Conservation (phyloP, 208 protist genomes). For the Spongospora subterranea region DNA sequence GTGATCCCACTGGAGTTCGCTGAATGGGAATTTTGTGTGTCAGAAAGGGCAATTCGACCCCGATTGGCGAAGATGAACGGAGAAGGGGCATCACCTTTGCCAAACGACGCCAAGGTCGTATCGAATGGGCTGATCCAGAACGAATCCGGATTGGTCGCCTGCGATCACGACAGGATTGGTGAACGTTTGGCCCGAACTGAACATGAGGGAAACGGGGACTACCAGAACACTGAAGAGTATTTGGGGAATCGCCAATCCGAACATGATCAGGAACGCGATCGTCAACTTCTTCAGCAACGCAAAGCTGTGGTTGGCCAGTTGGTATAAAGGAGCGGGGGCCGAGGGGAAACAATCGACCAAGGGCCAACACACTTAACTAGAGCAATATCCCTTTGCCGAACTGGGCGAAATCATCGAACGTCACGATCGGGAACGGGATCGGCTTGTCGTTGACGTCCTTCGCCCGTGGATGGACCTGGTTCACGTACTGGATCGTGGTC, state of each 20-base stretch:
- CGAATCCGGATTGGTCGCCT: too few species aligned
- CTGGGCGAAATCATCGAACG: conserved; percentile 40
- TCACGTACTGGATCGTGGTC: not conserved
- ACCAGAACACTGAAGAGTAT: not conserved
- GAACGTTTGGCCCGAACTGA: too few species aligned
- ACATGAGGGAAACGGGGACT: too few species aligned
- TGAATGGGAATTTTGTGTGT: not conserved
- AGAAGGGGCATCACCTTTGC: not conserved
- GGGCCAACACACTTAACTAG: too few species aligned
- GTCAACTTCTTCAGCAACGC: conserved; percentile 49
- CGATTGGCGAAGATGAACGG: not conserved
- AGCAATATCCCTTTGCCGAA: conserved; percentile 35
- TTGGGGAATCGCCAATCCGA: not conserved
- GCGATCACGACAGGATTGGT: too few species aligned
- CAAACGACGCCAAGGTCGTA: not conserved
- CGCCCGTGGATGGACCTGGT: not conserved
- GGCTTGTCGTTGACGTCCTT: conserved; percentile 7
- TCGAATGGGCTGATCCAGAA: not conserved
- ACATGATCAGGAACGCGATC: conserved; percentile 11
- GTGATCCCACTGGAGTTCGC: not conserved
- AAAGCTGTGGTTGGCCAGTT: conserved; percentile 39
- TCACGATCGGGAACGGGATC: not conserved
- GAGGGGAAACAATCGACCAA: not conserved
- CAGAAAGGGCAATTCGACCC: not conserved
- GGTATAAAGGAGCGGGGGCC: not conserved